phyloP scores from a whole-genome alignment of 2,329 filamentous ascomycete species.

The Penicillium hesseltinei region DNA sequence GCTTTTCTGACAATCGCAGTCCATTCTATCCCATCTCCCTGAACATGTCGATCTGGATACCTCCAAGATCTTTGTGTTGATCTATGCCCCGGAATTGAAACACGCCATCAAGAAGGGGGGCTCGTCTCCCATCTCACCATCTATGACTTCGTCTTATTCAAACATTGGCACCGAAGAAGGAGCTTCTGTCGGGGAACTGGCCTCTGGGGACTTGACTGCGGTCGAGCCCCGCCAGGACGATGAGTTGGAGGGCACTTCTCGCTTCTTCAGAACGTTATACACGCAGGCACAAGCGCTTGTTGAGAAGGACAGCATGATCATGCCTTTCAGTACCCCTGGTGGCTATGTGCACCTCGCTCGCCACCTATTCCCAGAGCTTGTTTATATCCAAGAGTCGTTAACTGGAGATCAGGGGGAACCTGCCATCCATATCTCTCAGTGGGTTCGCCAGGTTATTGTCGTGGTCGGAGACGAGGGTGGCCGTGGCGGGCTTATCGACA shows the following conservation, averaged over 20 bases:
- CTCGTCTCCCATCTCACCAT: constrained; percentile 57
- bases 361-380: constrained; percentile 77
- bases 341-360: constrained; percentile 85
- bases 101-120: constrained; percentile 47
- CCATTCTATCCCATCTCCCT: constrained; percentile 84
- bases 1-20: constrained; percentile 49
- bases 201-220: constrained; percentile 55
- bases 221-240: constrained; percentile 49
- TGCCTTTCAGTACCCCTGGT: constrained; percentile 81
- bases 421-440: constrained; percentile 64
- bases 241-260: constrained; percentile 49
- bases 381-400: constrained; percentile 85
- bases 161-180: constrained; percentile 76
- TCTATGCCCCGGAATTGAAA: constrained; percentile 80
- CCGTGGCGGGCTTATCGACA: constrained; percentile 76
- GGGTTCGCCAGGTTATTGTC: constrained; percentile 60
- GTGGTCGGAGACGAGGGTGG: constrained; percentile 58
- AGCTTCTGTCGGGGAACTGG: constrained; percentile 31
- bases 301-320: constrained; percentile 79
- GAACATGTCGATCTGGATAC: constrained; percentile 69
- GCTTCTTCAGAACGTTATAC: constrained; percentile 75
- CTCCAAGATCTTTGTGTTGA: constrained; percentile 79
- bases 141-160: constrained; percentile 79
- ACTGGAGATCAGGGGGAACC: constrained; percentile 71
- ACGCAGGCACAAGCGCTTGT: constrained; percentile 75